Percentiles rank a stretch among this genome's conserved stretches.
These are phyloP conservation scores for Camelina hispida DNA, from an alignment of 345 rosid species.

Conservation along the genomic window DNA sequence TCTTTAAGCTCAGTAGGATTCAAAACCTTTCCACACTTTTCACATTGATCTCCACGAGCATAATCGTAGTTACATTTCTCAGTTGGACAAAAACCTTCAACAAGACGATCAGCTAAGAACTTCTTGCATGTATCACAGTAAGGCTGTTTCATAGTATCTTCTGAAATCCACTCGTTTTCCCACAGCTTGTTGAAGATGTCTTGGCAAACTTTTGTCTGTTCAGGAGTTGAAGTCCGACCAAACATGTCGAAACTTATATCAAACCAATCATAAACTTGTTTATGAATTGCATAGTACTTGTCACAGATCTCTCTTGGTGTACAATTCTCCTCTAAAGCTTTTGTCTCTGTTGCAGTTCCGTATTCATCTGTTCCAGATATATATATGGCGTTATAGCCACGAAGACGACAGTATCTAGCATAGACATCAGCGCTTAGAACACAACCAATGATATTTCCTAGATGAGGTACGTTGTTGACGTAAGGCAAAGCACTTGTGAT, in stretches of 20 bases:
- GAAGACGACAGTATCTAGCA: slow-evolving; percentile 80
- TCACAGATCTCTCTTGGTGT: slow-evolving; percentile 81
- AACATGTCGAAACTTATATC: slow-evolving; percentile 85
- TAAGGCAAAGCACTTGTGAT: slow-evolving; percentile 94
- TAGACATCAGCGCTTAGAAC: slow-evolving; percentile 90
- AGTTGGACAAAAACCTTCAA: slow-evolving; percentile 82
- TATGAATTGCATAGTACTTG: slow-evolving; percentile 86
- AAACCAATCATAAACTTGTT: slow-evolving; percentile 85
- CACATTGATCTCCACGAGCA: slow-evolving; percentile 98
- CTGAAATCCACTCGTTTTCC: slow-evolving; percentile 79
- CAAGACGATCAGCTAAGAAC: slow-evolving; percentile 90
- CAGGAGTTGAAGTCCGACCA: slow-evolving; percentile 83
- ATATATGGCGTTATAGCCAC: slow-evolving; percentile 78
- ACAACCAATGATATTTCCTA: slow-evolving; percentile 90
- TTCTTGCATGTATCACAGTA: slow-evolving; percentile 73
- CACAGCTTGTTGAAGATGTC: slow-evolving; percentile 72
- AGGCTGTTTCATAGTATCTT: slow-evolving; percentile 82
- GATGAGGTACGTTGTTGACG: slow-evolving; percentile 95
- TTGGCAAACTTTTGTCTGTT: slow-evolving; percentile 89
- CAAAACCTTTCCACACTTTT: slow-evolving; percentile 81
- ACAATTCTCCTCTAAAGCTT: slow-evolving; percentile 84
- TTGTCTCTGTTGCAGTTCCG: slow-evolving; percentile 93
- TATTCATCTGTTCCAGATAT: slow-evolving; percentile 93
- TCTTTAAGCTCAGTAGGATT: slow-evolving; percentile 82
- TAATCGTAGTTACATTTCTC: slow-evolving; percentile 71